Evolutionary conservation across 1,139 yeast species (phyloP).

Genomic region (Zhuliangozyma parablackwelliae): DNA sequence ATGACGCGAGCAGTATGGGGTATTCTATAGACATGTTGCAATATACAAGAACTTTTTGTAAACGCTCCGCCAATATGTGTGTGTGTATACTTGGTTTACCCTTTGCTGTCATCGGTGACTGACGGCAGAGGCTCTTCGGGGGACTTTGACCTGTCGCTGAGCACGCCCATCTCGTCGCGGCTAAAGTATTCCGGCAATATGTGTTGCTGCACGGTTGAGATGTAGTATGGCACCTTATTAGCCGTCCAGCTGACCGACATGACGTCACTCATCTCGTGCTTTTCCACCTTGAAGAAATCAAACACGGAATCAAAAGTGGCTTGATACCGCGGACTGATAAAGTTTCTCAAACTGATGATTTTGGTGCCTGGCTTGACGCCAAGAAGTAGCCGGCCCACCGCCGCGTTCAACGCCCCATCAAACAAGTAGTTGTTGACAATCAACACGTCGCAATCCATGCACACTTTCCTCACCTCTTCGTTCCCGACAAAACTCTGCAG

Average conservation of each 20-base stretch:
- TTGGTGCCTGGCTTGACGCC: constrained; percentile 72
- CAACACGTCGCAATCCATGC: constrained; percentile 65
- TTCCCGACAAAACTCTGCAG: constrained; percentile 72
- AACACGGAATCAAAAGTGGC: constrained; percentile 54
- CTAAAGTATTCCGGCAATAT: constrained; percentile 26
- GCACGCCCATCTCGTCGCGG: constrained; percentile 6
- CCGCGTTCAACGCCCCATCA: constrained; percentile 64
- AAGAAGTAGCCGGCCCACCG: constrained; percentile 59
- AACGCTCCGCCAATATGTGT: too few relatives aligned
- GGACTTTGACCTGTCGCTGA: constrained; percentile 5
- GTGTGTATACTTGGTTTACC: too few relatives aligned
- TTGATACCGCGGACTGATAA: constrained; percentile 57
- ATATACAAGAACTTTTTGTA: too few relatives aligned
- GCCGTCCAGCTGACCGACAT: constrained; percentile 87
- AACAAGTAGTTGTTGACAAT: constrained; percentile 81
- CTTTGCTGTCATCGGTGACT: too few relatives aligned
- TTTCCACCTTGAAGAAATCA: constrained; percentile 62
- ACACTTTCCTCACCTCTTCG: constrained; percentile 46
- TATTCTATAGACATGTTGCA: too few relatives aligned
- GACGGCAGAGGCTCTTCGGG: too few relatives aligned
- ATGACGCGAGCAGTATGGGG: too few relatives aligned
- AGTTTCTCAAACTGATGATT: constrained; percentile 72
- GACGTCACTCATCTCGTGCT: constrained; percentile 60
- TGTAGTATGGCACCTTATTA: constrained; percentile 74
- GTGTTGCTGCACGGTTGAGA: constrained; percentile 61